Evolutionary conservation across 1,284 basidiomycete genomes (phyloP).

Genomic region (Tylopilus orsonianus): DNA sequence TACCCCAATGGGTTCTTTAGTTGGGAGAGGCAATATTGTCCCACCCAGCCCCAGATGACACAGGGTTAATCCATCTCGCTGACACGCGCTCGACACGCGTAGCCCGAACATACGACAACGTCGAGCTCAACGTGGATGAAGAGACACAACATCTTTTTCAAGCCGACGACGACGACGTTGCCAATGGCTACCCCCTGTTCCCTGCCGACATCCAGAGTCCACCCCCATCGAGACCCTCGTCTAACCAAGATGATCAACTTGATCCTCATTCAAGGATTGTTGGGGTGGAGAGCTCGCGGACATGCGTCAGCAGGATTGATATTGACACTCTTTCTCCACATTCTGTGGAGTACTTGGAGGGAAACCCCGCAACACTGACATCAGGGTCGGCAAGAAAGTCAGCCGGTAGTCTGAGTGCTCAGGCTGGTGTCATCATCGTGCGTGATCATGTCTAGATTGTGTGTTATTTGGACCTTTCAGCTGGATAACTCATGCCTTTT

Average conservation of each 20-base stretch:
- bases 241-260: constrained; percentile 8
- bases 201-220: neutral
- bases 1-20: constrained; percentile 39
- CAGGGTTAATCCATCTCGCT: constrained; percentile 45
- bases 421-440: constrained; percentile 89
- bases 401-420: constrained; percentile 55
- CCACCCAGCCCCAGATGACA: constrained; percentile 44
- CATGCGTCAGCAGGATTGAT: constrained; percentile 26
- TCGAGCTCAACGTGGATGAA: constrained; percentile 26
- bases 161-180: constrained; percentile 20
- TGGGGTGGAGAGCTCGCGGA: constrained; percentile 17
- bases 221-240: neutral
- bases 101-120: constrained; percentile 25
- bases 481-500: constrained; percentile 1
- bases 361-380: constrained; percentile 6
- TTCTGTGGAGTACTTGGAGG: constrained; percentile 4
- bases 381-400: constrained; percentile 15
- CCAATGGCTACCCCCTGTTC: neutral
- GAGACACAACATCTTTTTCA: constrained; percentile 23
- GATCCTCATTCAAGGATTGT: constrained; percentile 10
- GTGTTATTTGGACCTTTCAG: neutral
- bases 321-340: constrained; percentile 11
- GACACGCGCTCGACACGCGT: constrained; percentile 36
- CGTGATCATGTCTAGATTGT: constrained; percentile 27
- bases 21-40: constrained; percentile 72